Conservation (phyloP, 495 filamentous ascomycete genomes). For the Hypoxylon crocopeplum region DNA sequence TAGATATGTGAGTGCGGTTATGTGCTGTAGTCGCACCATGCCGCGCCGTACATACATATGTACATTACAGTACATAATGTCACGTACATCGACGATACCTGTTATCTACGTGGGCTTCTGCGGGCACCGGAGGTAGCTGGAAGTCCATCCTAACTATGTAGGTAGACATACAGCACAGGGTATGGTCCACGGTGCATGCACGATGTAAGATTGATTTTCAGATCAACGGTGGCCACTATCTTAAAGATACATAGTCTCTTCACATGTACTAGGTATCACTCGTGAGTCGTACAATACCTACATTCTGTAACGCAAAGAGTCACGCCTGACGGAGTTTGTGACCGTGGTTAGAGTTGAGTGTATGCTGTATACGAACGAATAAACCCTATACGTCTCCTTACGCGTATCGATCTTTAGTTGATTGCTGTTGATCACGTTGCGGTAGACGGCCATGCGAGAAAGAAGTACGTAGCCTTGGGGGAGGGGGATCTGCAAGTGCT, state of each 20-base stretch:
- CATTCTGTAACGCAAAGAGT: constrained; percentile 6
- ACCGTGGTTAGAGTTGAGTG: not conserved
- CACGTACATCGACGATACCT: constrained; percentile 29
- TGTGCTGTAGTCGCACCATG: constrained; percentile 40
- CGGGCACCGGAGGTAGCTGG: constrained; percentile 16
- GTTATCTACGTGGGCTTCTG: constrained; percentile 17
- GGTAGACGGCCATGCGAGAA: too few relatives aligned
- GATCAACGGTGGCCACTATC: constrained; percentile 41
- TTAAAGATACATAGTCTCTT: constrained; percentile 22
- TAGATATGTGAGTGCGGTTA: constrained; percentile 41
- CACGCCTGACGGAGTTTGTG: constrained; percentile 1
- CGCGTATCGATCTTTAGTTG: too few relatives aligned
- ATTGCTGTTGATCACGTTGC: too few relatives aligned
- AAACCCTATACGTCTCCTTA: too few relatives aligned
- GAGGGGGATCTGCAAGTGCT: too few relatives aligned
- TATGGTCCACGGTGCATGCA: constrained; percentile 43
- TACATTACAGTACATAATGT: constrained; percentile 27
- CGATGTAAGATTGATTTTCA: constrained; percentile 47
- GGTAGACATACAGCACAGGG: constrained; percentile 35
- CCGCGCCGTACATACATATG: constrained; percentile 37
- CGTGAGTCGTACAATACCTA: constrained; percentile 11
- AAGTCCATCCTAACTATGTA: constrained; percentile 22
- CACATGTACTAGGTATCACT: constrained; percentile 23
- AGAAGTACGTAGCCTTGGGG: too few relatives aligned
- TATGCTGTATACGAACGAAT: not conserved